These are phyloP conservation scores for Candida adriatica DNA, from an alignment of 805 yeast genomes.

Conservation along the genomic window DNA sequence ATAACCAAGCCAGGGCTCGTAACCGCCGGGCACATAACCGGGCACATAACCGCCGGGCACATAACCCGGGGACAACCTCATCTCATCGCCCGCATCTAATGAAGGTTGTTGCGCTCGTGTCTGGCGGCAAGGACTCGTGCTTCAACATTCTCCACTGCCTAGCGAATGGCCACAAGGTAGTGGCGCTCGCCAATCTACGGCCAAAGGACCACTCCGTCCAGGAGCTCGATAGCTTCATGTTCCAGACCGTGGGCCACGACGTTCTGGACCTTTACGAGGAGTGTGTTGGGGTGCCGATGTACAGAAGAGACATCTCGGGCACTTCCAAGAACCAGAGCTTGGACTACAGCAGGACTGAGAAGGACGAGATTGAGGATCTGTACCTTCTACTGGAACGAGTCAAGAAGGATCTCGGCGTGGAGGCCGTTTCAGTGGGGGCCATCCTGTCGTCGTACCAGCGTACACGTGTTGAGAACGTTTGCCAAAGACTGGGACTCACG, in stretches of 20 bases:
- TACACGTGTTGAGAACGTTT: slow-evolving; percentile 87
- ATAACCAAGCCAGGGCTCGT: no score
- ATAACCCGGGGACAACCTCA: no score
- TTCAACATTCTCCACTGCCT: slow-evolving; percentile 82
- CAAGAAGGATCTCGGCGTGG: slow-evolving; percentile 45
- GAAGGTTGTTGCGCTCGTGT: slow-evolving; percentile 88
- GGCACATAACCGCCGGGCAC: no score
- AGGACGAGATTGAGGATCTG: slow-evolving; percentile 89
- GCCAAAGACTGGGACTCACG: slow-evolving; percentile 61
- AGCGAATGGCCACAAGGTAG: slow-evolving; percentile 77
- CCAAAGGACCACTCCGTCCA: slow-evolving; percentile 47
- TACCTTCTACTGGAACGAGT: slow-evolving; percentile 45
- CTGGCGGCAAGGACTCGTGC: slow-evolving; percentile 97
- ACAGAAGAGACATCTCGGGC: slow-evolving; percentile 59
- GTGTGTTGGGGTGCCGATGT: slow-evolving; percentile 77
- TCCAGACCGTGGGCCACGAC: slow-evolving; percentile 94
- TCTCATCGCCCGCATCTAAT: no score
- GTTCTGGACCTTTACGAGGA: slow-evolving; percentile 56
- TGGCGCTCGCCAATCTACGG: slow-evolving; percentile 77
- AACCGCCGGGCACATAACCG: no score
- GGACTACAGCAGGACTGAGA: slow-evolving; percentile 59
- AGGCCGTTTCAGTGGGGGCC: slow-evolving; percentile 94
- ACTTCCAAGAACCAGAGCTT: slow-evolving; percentile 54
- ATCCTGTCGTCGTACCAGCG: slow-evolving; percentile 93
- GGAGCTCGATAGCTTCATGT: slow-evolving; percentile 94